These are phyloP conservation scores for Lasiodiplodia sp. DNA, from an alignment of 2,329 filamentous ascomycete species.

Conservation along the genomic window DNA sequence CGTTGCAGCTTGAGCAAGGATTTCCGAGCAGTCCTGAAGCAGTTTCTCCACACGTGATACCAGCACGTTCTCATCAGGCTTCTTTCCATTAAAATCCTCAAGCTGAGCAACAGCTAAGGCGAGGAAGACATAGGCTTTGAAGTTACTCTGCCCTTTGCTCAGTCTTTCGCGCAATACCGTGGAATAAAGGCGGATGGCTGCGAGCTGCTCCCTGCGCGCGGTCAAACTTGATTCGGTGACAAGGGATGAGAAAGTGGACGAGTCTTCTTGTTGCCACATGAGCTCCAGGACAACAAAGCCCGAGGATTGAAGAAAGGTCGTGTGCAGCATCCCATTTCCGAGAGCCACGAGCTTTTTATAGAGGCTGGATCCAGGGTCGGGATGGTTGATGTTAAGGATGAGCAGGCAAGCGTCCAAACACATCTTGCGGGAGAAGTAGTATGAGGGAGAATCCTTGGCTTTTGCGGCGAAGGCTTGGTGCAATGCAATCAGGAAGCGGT, in stretches of 20 bases:
- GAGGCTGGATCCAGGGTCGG: background rate
- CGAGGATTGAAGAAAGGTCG: background rate
- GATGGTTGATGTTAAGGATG: slow-evolving; percentile 72
- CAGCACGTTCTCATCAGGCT: background rate
- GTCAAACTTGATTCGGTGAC: slow-evolving; percentile 1
- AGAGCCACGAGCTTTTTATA: slow-evolving; percentile 5
- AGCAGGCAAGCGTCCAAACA: slow-evolving; percentile 58
- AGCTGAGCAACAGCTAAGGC: background rate
- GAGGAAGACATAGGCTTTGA: slow-evolving; percentile 15
- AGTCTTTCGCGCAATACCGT: background rate
- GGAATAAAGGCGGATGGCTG: background rate
- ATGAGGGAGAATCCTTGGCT: slow-evolving; percentile 54
- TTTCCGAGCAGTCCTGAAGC: slow-evolving; percentile 4
- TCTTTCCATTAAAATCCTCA: background rate
- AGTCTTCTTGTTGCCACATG: slow-evolving; percentile 2
- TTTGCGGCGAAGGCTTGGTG: slow-evolving; percentile 59
- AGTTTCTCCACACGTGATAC: background rate
- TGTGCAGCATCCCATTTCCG: slow-evolving; percentile 9
- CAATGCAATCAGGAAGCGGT: slow-evolving; percentile 63
- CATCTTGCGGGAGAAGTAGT: slow-evolving; percentile 58
- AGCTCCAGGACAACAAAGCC: background rate
- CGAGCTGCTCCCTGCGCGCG: background rate
- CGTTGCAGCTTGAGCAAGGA: background rate
- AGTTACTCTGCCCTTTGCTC: slow-evolving; percentile 4
- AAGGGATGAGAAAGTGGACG: background rate